phyloP scores from a whole-genome alignment of 352 stramenopile species.

The Phytophthora europaea region DNA sequence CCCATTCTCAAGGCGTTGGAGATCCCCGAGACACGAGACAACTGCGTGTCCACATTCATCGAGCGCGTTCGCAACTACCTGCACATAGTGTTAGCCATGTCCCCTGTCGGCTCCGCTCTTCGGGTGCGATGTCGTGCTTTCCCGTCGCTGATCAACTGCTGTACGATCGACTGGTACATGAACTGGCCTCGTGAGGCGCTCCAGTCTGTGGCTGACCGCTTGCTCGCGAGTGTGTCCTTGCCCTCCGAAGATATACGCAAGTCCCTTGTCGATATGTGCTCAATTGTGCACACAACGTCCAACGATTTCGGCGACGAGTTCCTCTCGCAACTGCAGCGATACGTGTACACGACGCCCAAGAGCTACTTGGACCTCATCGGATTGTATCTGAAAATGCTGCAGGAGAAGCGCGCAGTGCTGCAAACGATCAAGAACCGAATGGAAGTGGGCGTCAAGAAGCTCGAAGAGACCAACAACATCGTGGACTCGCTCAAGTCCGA shows the following conservation, averaged over 20 bases:
- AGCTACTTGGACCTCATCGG: constrained; percentile 97
- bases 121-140: constrained; percentile 95
- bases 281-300: constrained; percentile 93
- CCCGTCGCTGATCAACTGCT: constrained; percentile 96
- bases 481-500: constrained; percentile 95
- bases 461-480: constrained; percentile 95
- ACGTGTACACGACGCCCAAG: constrained; percentile 98
- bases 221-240: constrained; percentile 87
- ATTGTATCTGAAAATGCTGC: constrained; percentile 94
- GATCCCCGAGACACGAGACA: constrained; percentile 93
- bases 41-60: constrained; percentile 92
- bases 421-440: constrained; percentile 92
- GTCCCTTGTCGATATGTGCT: constrained; percentile 93
- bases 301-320: constrained; percentile 92
- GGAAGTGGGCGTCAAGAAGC: constrained; percentile 93
- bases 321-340: constrained; percentile 88
- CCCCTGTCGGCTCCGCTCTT: constrained; percentile 92
- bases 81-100: constrained; percentile 97
- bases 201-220: constrained; percentile 89
- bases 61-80: constrained; percentile 93
- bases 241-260: constrained; percentile 76
- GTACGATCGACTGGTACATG: constrained; percentile 97
- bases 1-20: constrained; percentile 89
- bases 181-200: constrained; percentile 95
- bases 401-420: constrained; percentile 84